Evolutionary conservation across 306 rosid species (phyloP).

Genomic region (Ormosia semicastrata): DNA sequence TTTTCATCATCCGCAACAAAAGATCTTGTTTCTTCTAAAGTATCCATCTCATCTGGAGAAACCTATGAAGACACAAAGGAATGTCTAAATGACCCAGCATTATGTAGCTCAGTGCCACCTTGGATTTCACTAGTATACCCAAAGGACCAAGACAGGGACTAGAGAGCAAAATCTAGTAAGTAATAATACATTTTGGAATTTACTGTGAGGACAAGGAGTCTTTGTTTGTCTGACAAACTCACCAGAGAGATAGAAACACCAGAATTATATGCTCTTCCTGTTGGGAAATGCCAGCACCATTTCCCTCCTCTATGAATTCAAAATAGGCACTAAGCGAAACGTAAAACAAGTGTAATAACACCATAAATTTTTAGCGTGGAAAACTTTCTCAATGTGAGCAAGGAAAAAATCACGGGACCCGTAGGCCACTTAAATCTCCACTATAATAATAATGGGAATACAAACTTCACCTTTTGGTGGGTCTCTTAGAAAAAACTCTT

Average conservation of each 20-base stretch:
- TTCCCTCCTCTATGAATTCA: too few species aligned
- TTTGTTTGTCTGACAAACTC: conserved; percentile 37
- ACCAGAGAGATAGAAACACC: conserved; percentile 93
- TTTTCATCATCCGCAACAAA: conserved; percentile 68
- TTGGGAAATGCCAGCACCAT: too few species aligned
- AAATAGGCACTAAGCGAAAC: too few species aligned
- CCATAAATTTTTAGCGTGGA: too few species aligned
- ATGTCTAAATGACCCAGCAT: conserved; percentile 12
- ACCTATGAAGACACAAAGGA: conserved; percentile 51
- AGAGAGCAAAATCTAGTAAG: background rate
- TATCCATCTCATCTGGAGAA: conserved; percentile 78
- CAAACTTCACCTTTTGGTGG: too few species aligned
- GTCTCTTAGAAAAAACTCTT: too few species aligned
- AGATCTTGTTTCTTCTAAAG: conserved; percentile 70
- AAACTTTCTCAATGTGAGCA: too few species aligned
- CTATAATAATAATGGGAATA: too few species aligned
- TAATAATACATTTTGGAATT: background rate
- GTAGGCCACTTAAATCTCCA: too few species aligned
- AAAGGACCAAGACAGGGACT: background rate
- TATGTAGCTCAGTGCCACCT: background rate
- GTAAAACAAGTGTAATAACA: too few species aligned
- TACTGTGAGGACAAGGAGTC: background rate
- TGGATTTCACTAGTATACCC: conserved; percentile 7
- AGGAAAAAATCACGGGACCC: too few species aligned
- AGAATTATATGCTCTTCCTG: conserved; percentile 75